These are phyloP conservation scores for Xylaria sp. DNA, from an alignment of 2,329 filamentous ascomycete genomes.

Conservation along the genomic window DNA sequence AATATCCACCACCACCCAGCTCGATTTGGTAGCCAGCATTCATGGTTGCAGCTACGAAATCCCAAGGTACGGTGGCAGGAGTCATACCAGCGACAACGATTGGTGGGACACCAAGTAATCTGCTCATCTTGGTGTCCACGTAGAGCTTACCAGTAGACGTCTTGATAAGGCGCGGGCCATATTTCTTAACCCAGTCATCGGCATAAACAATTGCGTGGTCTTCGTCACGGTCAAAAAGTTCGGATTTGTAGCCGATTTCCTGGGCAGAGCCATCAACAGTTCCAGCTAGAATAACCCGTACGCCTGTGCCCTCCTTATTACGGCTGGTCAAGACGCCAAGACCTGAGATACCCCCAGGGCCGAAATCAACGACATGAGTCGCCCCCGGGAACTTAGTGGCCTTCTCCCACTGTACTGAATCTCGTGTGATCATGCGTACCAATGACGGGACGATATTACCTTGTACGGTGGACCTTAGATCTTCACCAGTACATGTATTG, in stretches of 20 bases:
- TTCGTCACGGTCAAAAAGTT: conserved; percentile 95
- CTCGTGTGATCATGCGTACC: conserved; percentile 91
- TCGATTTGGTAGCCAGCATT: conserved; percentile 96
- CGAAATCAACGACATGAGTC: conserved; percentile 96
- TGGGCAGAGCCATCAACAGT: conserved; percentile 89
- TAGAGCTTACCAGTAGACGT: conserved; percentile 90
- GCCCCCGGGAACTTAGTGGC: conserved; percentile 91
- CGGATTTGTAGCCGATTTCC: conserved; percentile 97
- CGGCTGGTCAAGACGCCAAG: conserved; percentile 96
- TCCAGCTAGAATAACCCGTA: conserved; percentile 94
- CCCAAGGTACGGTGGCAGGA: conserved; percentile 86
- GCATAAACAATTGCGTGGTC: conserved; percentile 95
- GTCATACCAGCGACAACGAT: conserved; percentile 96
- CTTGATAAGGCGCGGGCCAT: conserved; percentile 90
- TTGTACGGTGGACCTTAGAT: conserved; percentile 76
- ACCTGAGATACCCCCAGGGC: conserved; percentile 95
- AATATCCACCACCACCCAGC: conserved; percentile 90
- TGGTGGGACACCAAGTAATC: conserved; percentile 84
- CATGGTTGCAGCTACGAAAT: conserved; percentile 93
- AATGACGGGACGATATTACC: conserved; percentile 87
- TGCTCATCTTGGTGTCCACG: conserved; percentile 96
- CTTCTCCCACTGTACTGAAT: conserved; percentile 95
- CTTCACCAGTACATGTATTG: conserved; percentile 88
- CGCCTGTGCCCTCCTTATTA: conserved; percentile 98
- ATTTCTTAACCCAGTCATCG: conserved; percentile 97